phyloP scores from a whole-genome alignment of 306 rosid genomes.

The Echinosophora koreensis region DNA sequence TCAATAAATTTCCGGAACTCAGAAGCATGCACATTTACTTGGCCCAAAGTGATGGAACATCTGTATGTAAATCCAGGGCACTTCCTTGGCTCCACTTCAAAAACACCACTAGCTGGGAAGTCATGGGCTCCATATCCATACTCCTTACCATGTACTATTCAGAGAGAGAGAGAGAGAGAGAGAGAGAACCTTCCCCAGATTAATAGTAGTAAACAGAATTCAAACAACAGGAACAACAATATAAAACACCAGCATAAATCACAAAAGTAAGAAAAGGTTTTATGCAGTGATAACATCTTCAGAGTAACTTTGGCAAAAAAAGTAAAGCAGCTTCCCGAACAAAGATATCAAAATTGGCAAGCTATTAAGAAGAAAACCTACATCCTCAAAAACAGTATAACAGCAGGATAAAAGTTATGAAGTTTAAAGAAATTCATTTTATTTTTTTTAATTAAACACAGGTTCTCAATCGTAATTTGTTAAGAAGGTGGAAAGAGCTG shows the following conservation, averaged over 20 bases:
- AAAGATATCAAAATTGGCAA: slow-evolving; percentile 8
- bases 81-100: slow-evolving; percentile 87
- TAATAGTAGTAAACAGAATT: not conserved
- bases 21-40: slow-evolving; percentile 53
- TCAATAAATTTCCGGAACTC: slow-evolving; percentile 79
- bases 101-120: slow-evolving; percentile 90
- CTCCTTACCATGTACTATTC: slow-evolving; percentile 87
- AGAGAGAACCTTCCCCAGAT: slow-evolving; percentile 3
- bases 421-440: not conserved
- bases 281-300: not conserved
- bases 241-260: not conserved
- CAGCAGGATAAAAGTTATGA: not conserved
- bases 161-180: not conserved
- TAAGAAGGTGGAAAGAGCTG: slow-evolving; percentile 1
- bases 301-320: not conserved
- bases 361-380: not conserved
- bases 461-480: not conserved
- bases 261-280: not conserved
- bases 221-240: not conserved
- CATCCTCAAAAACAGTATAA: not conserved
- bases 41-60: slow-evolving; percentile 71
- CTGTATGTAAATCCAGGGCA: slow-evolving; percentile 87
- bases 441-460: not conserved
- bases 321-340: not conserved
- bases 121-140: slow-evolving; percentile 95